Base-by-base conservation (phyloP, 163 green algal species). In the Scenedesmus sp. region DNA sequence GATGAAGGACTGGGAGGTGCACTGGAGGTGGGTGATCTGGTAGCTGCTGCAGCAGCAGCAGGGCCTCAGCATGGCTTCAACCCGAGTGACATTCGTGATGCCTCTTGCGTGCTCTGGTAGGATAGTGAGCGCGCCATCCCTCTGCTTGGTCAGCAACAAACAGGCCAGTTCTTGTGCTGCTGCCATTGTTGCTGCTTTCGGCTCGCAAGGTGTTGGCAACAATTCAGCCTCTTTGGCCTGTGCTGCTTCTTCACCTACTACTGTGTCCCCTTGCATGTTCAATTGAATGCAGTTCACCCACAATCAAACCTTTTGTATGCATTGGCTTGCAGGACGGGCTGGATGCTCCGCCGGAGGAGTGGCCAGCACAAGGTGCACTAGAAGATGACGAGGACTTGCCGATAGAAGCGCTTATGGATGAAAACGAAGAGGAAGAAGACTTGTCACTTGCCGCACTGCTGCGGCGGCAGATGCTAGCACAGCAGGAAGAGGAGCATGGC, bases 341-440 rank as follows among this genome's bases (percentile, higher is more conserved):
- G 79, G 95, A 97, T 2, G 95, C 92, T 24, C 95, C 94, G 22
- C 95, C 95, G 26, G 91, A 95, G 33, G 95, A 97, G 88, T 92
- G 95, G 61, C 79, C 59, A 43, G 59, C 86, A 40, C 4, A 35
- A 46, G 46, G 86, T 18, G 73, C 18, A 22, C 68, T 86, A n/a
- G 65, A 56, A 13, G 89, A 92, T 33, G 89, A 90, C 2, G 89
- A 90, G 4, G 82, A 89, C 26, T 15, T 92, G 37, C 88, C 88
- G 9, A 72, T 91, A 26, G 88, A 86, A 37, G 49, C 86, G 0
- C 49, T 92, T 7, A 51, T 84, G 7, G 80, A 93, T 15, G 84
- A 85, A 0, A 80, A 89, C 0, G 83, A 92, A 16, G 65, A 72
- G 4, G 90, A 85, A 22, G 91, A 93, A 56, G 93, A 96, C 86